Conservation (phyloP, 148 eudicot species). For the Cornus suecica region DNA sequence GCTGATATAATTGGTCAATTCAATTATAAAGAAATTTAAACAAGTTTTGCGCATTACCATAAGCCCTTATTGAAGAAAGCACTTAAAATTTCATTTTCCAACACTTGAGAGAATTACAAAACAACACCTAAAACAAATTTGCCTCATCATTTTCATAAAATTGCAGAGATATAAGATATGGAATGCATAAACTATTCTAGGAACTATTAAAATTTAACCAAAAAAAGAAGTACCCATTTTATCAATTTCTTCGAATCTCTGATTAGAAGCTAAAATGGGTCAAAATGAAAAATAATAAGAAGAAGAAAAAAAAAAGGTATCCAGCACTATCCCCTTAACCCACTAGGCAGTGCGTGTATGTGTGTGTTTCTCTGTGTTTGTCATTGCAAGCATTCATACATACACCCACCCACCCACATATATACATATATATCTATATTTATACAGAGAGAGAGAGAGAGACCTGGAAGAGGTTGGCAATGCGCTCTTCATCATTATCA, state of each 20-base stretch:
- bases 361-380: not conserved
- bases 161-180: not conserved
- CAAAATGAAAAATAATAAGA: not conserved
- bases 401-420: too few species aligned
- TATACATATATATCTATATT: not conserved
- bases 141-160: not conserved
- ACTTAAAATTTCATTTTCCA: not conserved
- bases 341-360: not conserved
- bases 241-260: not conserved
- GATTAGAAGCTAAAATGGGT: not conserved
- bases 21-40: not conserved
- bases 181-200: not conserved
- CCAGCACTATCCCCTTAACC: not conserved
- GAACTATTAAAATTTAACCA: not conserved
- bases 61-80: not conserved
- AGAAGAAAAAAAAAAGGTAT: not conserved
- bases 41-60: not conserved
- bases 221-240: too few species aligned
- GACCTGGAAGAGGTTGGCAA: conserved; percentile 70
- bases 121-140: not conserved
- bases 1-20: not conserved
- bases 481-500: conserved; percentile 49
- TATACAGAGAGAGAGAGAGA: not conserved
- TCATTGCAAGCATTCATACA: not conserved
- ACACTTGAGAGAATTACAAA: not conserved